Base-by-base conservation (phyloP, 2,329 filamentous ascomycete genomes). In the Sordariomycetes sp. region DNA sequence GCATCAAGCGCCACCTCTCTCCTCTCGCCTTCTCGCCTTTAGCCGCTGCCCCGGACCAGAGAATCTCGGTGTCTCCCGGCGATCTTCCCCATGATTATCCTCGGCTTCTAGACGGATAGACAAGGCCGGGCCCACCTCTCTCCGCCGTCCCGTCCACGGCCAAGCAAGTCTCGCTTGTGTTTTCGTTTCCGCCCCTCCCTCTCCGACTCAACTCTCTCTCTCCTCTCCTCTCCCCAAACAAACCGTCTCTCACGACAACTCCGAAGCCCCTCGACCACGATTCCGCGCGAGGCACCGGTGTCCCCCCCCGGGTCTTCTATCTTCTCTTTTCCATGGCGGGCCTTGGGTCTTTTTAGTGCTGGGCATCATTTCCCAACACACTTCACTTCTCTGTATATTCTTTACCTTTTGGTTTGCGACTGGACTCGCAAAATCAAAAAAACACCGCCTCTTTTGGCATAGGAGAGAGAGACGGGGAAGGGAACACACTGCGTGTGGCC, bases 381-480 rank as follows among this genome's bases (percentile, higher is more conserved):
- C 35, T 53, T 57, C 54, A 40, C 53, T 59, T 59, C 51, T 58
- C 8, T 53, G 56, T 37, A 50, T 43, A 24, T 53, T 52, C n/a
- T 46, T 58, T 14, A 14, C n/a, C 22, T 22, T 50, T 50, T n/a
- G n/a, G n/a, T 16, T 58, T 62, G 73, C 73, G 72, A 73, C 75
- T 76, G 74, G 74, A 70, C 68, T 78, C 75, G 76, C 75, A 46
- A 46, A 43, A n/a, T n/a, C n/a, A n/a, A 32, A 32, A 4, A 32
- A 32, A 46, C 14, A n/a, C 40, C 40, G 18, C 40, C 40, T n/a
- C n/a, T 46, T 46, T 46, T 32, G 28, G 37, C 20, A 66, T 58
- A 48, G 54, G 35, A 56, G 54, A 53, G 66, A 61, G 58, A 64
- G 62, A 60, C 51, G 52, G 46, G 53, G n/a, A 35, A 55, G 25